Evolutionary conservation across 257 asterid species (phyloP), one percentile per base, ranked within the genome.

Genomic region (Plantago ovata): DNA sequence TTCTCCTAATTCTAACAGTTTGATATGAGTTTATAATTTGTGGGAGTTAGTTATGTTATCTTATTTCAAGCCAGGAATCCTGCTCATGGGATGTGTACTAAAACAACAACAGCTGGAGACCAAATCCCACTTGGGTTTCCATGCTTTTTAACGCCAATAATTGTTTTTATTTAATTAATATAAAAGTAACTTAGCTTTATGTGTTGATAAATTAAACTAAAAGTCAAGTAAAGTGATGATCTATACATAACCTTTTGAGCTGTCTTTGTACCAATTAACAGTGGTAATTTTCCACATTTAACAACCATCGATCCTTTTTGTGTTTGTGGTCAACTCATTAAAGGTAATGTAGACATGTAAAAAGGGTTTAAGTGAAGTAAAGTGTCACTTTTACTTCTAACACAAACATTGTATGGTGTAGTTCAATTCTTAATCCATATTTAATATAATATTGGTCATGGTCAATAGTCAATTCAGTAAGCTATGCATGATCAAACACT

Each of bases 161-260:
- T 71, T 55, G 61, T 42, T 38, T 28, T 28, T 28, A 6, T 28
- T 3, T 28, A 28, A 28, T 28, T 1, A 28, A 28, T 28, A 66
- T 53, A 54, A 87, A 84, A 80, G 81, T 58, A 58, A 56, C 53
- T 36, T 64, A 63, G 77, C 87, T 82, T 82, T 84, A 76, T 77
- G 86, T 74, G 44, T 13, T 67, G 63, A 69, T 56, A 64, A 81
- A 65, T 72, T 63, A 54, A 65, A 54, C 77, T 54, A 40, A 46
- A 32, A 53, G 40, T 58, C 56, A 59, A 55, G 72, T 64, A 64
- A 64, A 39, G 20, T 24, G 40, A 61, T 61, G n/a, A 51, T 40
- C 21, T 36, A 52, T 3, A 38, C 57, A 50, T 63, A 18, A 52
- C 60, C 54, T 53, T 60, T 69, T n/a, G 54, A 66, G 68, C 58